Percentiles rank a stretch among this genome's conserved stretches.
These are phyloP conservation scores for Wickerhamiella bombiphila DNA, from an alignment of 805 yeast species.

Conservation along the genomic window DNA sequence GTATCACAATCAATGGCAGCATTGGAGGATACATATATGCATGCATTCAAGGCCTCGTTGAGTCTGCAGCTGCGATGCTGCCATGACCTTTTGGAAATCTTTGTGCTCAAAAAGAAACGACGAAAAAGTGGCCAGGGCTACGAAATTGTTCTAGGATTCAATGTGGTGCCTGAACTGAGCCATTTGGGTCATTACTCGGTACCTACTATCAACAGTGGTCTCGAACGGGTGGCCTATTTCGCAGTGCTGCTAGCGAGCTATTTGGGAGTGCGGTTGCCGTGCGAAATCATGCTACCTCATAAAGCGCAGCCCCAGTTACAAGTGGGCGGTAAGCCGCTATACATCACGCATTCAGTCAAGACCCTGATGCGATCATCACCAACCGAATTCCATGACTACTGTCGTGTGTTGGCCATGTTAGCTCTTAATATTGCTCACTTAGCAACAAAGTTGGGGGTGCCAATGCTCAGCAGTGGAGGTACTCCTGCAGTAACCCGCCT, in stretches of 20 bases:
- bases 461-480: slow-evolving; percentile 3
- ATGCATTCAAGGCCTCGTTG: slow-evolving; percentile 13
- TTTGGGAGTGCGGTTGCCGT: slow-evolving; percentile 22
- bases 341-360: slow-evolving; percentile 16
- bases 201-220: slow-evolving; percentile 20
- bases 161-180: slow-evolving; percentile 21
- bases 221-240: slow-evolving; percentile 24
- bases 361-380: slow-evolving; percentile 20
- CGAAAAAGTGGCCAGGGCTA: slow-evolving; percentile 11
- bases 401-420: slow-evolving; percentile 23
- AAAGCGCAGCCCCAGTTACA: slow-evolving; percentile 15
- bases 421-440: slow-evolving; percentile 19
- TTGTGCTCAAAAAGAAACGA: slow-evolving; percentile 15
- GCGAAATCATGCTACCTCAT: slow-evolving; percentile 19
- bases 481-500: slow-evolving; percentile 16
- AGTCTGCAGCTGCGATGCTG: slow-evolving; percentile 16
- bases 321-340: slow-evolving; percentile 12
- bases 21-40: slow-evolving; percentile 14
- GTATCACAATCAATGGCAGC: slow-evolving; percentile 1
- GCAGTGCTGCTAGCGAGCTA: slow-evolving; percentile 21
- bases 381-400: slow-evolving; percentile 20
- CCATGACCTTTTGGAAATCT: slow-evolving; percentile 15
- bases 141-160: slow-evolving; percentile 22
- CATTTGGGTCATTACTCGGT: slow-evolving; percentile 20
- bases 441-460: slow-evolving; percentile 19